Evolutionary conservation across 2,329 filamentous ascomycete species (phyloP), one percentile per base, ranked within the genome.

Genomic region (Fonsecaea pedrosoi): DNA sequence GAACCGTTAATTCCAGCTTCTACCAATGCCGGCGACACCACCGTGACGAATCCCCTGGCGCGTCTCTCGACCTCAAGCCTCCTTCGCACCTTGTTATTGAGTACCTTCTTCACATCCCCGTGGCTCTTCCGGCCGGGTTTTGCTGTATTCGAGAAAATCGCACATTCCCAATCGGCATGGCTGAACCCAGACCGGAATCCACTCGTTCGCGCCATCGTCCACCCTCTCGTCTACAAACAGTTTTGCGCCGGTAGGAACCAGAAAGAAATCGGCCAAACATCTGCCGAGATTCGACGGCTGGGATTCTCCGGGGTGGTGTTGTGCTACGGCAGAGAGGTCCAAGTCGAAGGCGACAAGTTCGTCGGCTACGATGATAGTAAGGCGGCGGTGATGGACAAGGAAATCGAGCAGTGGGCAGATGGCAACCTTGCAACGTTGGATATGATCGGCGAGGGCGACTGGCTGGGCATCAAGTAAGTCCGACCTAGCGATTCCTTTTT

Each of bases 181-280:
- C 74, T 84, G 37, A 82, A 84, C 69, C 82, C 84, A 0, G 82
- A 84, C 60, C 78, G 77, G 15, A 84, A 84, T 70, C 77, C 77
- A 0, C 18, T 84, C 3, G 72, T 86, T 10, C 78, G 81, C 53
- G 75, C 78, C 57, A 73, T 82, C 3, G 74, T 83, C 32, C 81
- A 81, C 69, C 79, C 80, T 58, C 77, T 82, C 8, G 78, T 86
- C 15, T 87, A 87, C 71, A 81, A 85, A 65, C 85, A 87, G 55
- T 87, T 87, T 74, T 86, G 85, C 68, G 85, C 84, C 0, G 85
- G 85, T 0, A 80, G 81, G 34, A 85, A 82, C 60, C 78, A 79
- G 48, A 62, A 66, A 0, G 84, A 86, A 63, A 83, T 86, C 1
- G 76, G 78, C 37, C 74, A 74, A 4, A 83, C 81, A 0, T 79